Base-by-base conservation (phyloP, 2,329 filamentous ascomycete species). In the Aspergillus unguis region DNA sequence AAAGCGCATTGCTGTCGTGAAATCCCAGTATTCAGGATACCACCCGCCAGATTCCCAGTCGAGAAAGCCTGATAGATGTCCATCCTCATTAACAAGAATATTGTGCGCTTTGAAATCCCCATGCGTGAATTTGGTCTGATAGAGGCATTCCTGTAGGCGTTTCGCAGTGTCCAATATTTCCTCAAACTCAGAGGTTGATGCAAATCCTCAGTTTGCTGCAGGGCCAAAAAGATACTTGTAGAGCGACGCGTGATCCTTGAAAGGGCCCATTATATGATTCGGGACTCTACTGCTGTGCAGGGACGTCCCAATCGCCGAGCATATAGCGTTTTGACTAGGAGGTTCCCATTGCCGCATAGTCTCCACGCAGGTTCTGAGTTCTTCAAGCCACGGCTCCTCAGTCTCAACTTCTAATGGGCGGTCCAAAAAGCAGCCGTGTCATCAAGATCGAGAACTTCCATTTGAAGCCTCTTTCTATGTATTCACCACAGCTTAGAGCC, bases 381-480 rank as follows among this genome's bases (percentile, higher is more conserved):
- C 68, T 1, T 63, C 38, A 11, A 71, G 59, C 62, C 65, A 70
- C 5, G 65, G 66, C 1, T 62, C 64, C 48, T 70, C 65, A 5
- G 55, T 51, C 33, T 71, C 59, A 17, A 59, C 38, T 7, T 59
- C 53, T 33, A 74, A 58, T 17, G 25, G 35, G 47, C 71, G 59
- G 17, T 52, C 57, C 3, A 58, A 59, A 46, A 17, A 68, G 71
- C 44, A 73, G 52, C 27, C 71, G 65, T n/a, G 71, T 75, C 71
- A 77, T 75, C 26, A 74, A 48, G 36, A 73, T 72, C n/a, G 71
- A 72, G 44, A 72, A 50, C 9, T 45, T 55, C 28, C 62, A 46
- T 28, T 38, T 38, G 36, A 25, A 6, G 7, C 62, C 60, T 23
- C 25, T 40, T 41, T 55, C 28, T 4, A 58, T 61, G 44, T 74